phyloP scores from a whole-genome alignment of 805 yeast genomes.

The Schwanniomyces polymorphus region DNA sequence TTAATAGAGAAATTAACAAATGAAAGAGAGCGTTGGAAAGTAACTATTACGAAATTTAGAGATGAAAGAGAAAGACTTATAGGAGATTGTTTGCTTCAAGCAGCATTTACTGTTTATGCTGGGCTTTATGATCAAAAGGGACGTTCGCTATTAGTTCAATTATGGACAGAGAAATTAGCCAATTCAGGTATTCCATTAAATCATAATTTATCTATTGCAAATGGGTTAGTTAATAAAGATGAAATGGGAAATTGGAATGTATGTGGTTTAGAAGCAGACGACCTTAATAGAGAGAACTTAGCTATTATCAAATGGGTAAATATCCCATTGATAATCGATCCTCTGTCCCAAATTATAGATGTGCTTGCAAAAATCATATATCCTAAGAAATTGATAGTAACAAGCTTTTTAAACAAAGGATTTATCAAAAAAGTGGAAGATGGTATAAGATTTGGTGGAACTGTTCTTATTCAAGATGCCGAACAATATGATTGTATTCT shows the following conservation, averaged over 20 bases:
- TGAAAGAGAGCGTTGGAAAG: constrained; percentile 78
- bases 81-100: constrained; percentile 66
- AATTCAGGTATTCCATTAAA: constrained; percentile 40
- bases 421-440: constrained; percentile 73
- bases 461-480: constrained; percentile 72
- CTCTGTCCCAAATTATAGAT: constrained; percentile 49
- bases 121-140: constrained; percentile 56
- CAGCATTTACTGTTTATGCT: constrained; percentile 61
- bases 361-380: constrained; percentile 32
- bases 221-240: constrained; percentile 38
- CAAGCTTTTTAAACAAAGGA: constrained; percentile 72
- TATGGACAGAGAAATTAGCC: constrained; percentile 38
- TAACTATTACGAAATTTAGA: constrained; percentile 52
- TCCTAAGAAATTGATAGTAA: constrained; percentile 43
- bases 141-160: constrained; percentile 33
- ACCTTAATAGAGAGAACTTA: constrained; percentile 62
- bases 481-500: constrained; percentile 79
- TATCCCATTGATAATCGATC: constrained; percentile 71
- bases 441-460: constrained; percentile 80
- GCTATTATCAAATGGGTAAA: constrained; percentile 44
- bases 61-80: constrained; percentile 44
- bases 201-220: constrained; percentile 27
- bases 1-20: constrained; percentile 62
- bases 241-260: constrained; percentile 53
- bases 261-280: constrained; percentile 57